Conservation (phyloP, 345 rosid species). For the Toxicodendron radicans region DNA sequence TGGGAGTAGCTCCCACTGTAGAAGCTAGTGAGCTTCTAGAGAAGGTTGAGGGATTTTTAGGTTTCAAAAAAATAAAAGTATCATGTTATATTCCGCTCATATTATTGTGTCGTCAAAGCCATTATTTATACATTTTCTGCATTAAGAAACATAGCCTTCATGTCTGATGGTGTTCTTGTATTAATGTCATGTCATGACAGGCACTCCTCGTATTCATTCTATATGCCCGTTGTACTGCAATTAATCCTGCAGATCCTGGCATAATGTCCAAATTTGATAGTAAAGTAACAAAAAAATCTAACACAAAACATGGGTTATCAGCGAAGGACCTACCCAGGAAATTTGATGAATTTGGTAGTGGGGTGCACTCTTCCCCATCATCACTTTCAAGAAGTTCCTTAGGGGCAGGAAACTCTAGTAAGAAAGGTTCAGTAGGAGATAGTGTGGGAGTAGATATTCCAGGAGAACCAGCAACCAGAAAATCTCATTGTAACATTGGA, state of each 20-base stretch:
- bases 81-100: background rate
- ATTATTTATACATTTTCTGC: background rate
- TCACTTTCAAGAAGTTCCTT: conserved; percentile 75
- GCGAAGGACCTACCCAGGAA: conserved; percentile 44
- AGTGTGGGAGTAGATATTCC: conserved; percentile 35
- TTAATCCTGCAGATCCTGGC: conserved; percentile 99
- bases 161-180: conserved; percentile 3
- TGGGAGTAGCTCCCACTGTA: no score
- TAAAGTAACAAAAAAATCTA: conserved; percentile 29
- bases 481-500: conserved; percentile 43
- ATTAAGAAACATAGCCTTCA: background rate
- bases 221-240: conserved; percentile 95
- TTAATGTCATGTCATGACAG: conserved; percentile 44
- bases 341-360: conserved; percentile 61
- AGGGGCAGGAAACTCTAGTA: conserved; percentile 62
- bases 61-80: no score
- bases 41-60: no score
- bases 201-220: conserved; percentile 85
- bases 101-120: background rate
- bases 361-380: conserved; percentile 66
- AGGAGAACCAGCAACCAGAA: conserved; percentile 26
- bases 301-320: conserved; percentile 38
- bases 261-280: conserved; percentile 76
- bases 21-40: no score
- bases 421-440: conserved; percentile 63